phyloP scores from a whole-genome alignment of 441 rosid genomes.

The Bocquillonia castaneifolia region DNA sequence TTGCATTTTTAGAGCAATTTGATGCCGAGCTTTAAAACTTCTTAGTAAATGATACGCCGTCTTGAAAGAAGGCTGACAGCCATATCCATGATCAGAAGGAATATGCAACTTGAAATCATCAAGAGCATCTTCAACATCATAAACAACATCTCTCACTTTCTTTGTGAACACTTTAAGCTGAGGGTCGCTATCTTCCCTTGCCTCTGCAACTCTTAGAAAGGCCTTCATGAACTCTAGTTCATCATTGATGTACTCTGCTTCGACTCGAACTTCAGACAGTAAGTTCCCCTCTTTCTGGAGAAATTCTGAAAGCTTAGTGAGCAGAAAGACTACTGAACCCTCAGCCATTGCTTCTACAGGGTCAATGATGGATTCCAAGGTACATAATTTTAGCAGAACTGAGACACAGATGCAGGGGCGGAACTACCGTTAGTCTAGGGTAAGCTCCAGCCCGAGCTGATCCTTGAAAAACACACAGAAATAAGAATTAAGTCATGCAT shows the following conservation, averaged over 20 bases:
- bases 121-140: slow-evolving; percentile 44
- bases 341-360: slow-evolving; percentile 10
- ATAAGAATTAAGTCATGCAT: no score
- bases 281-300: slow-evolving; percentile 26
- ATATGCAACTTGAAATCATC: slow-evolving; percentile 40
- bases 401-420: no score
- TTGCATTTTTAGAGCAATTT: slow-evolving; percentile 28
- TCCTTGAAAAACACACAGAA: no score
- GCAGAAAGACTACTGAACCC: slow-evolving; percentile 23
- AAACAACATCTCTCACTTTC: slow-evolving; percentile 40
- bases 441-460: no score
- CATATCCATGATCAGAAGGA: slow-evolving; percentile 17
- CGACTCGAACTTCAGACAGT: slow-evolving; percentile 26
- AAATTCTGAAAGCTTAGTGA: slow-evolving; percentile 26
- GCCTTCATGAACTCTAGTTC: slow-evolving; percentile 41
- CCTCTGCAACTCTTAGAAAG: slow-evolving; percentile 41
- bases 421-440: no score
- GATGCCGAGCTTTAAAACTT: slow-evolving; percentile 32
- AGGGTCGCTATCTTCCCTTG: slow-evolving; percentile 30
- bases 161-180: slow-evolving; percentile 37
- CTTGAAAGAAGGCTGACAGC: slow-evolving; percentile 15
- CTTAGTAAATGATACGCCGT: not conserved
- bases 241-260: slow-evolving; percentile 26
- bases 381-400: no score
- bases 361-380: no score